Base-by-base conservation (phyloP, 768 basidiomycete genomes). In the Boletellus ananiceps region DNA sequence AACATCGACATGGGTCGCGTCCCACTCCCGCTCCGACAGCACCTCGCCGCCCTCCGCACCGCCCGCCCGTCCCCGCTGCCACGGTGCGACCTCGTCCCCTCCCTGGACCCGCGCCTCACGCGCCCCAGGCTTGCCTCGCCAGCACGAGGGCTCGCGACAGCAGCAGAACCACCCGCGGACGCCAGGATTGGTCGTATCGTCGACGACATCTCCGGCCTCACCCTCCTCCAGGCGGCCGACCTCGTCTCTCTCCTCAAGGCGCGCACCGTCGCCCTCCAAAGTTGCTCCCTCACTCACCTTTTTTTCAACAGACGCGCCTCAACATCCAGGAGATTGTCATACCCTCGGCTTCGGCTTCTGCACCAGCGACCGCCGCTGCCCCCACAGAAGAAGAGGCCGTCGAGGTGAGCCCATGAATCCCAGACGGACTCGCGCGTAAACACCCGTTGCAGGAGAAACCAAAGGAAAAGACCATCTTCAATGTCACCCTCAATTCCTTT, bases 391-490 rank as follows among this genome's bases (percentile, higher is more conserved):
- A 82, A 54, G 78, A 83, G 44, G 75, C 75, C 15, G 78, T 55
- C 16, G 83, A 83, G 69, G 89, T 88, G 55, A 49, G 81, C 69
- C 25, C 27, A 5, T 4, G 0, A 6, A 3, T 5, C 5, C 9
- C n/a, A 1, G 21, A 11, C 16, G 23, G 2, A 15, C 44, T 19
- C 13, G 36, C 13, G n/a, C 21, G 6, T 49, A 25, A 16, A 44
- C 33, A 19, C 5, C 14, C 3, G 43, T 29, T 19, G 5, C 54
- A 92, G 85, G 92, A 93, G 69, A 96, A 94, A 64, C 93, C 93
- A 42, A 97, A 96, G 74, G 96, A 97, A 75, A 98, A 98, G 83
- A 96, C 93, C 15, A 79, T 94, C 31, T 99, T 99, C 74, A 94
- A 85, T 60, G 88, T 97, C 64, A 93, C 83, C 70, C 80, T 99